Evolutionary conservation across 805 yeast species (phyloP), one percentile per base, ranked within the genome.

Genomic region (Suhomyces sp.): DNA sequence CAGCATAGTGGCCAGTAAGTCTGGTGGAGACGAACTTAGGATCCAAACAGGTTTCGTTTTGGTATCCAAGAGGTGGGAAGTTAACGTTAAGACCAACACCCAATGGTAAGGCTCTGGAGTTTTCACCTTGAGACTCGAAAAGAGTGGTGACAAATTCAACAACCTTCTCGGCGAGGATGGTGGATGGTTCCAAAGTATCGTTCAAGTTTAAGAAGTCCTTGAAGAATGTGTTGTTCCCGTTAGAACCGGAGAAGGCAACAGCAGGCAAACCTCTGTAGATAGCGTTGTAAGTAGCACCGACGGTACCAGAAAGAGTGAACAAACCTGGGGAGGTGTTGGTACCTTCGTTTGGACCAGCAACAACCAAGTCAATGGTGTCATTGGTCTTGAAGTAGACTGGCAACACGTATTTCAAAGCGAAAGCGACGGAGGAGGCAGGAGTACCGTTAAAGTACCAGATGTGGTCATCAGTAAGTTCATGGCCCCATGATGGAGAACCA

Each of bases 401-500:
- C 30, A 70, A 47, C 28, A 73, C 61, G 51, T 71, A 72, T 33
- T 69, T 69, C 36, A 73, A 54, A 17, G 66, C 78, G 44, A 72
- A 66, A 4, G 74, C 65, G 28, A 73, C 74, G 51, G 70, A 70
- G 10, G 76, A 64, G 28, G 77, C 74, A 39, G 80, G 80, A 12
- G 79, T 70, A 42, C 76, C 79, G 45, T 73, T 71, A 60, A 74
- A 72, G 53, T 74, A 74, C 79, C 79, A 74, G 42, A 47, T 43
- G 46, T 47, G 44, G 39, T 39, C 42, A 34, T 47, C 50, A 25
- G 31, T 32, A 8, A 18, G 55, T 43, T 75, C 79, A 40, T 70
- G 72, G 31, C 77, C 80, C 79, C 79, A 76, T 17, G 77, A 65
- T 42, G 78, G 76, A 17, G 65, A 63, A 24, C 80, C 81, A 1